Base-by-base conservation (phyloP, 768 basidiomycete genomes). In the Termitomyces sp. region DNA sequence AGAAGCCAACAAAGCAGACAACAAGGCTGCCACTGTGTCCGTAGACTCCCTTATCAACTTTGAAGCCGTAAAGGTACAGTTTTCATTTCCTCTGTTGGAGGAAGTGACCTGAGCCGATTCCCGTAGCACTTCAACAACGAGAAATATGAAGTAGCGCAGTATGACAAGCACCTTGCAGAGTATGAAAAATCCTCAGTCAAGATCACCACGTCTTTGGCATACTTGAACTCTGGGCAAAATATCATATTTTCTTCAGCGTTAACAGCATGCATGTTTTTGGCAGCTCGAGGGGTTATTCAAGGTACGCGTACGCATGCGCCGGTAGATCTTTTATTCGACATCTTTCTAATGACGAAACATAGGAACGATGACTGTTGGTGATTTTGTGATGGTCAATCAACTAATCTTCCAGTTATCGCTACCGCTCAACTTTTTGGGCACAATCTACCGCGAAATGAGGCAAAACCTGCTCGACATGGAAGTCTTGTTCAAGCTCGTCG, bases 361-460 rank as follows among this genome's bases (percentile, higher is more conserved):
- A 95, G 95, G 95, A 8, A 93, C 92, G 0, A 98, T 99, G 96
- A 97, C 95, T 4, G 83, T 99, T 23, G 97, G 97, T 8, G 97
- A 99, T 66, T 83, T 99, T 14, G 97, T 99, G 63, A 98, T 99
- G 96, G 90, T 97, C 64, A 99, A 99, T 71, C 96, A 98, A 68
- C 81, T 99, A 25, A 94, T 98, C 34, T 99, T 99, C 77, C 97
- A 99, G 67, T 77, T 99, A 0, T 97, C 95, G 0, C 75, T 98
- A 32, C 97, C 97, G 4, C 84, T 99, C 59, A 98, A 98, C 73
- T 99, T 99, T 74, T 76, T 99, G 58, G 97, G 93, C 1, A 92
- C 95, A 2, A 95, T 99, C 51, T 99, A 99, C 66, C 92, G 97
- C 47, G 97, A 99, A 69, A 84, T 98, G 72, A 80, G 95, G 41